Evolutionary conservation across 1,284 basidiomycete species (phyloP), one percentile per base, ranked within the genome.

Genomic region (Cerioporus squamosus): DNA sequence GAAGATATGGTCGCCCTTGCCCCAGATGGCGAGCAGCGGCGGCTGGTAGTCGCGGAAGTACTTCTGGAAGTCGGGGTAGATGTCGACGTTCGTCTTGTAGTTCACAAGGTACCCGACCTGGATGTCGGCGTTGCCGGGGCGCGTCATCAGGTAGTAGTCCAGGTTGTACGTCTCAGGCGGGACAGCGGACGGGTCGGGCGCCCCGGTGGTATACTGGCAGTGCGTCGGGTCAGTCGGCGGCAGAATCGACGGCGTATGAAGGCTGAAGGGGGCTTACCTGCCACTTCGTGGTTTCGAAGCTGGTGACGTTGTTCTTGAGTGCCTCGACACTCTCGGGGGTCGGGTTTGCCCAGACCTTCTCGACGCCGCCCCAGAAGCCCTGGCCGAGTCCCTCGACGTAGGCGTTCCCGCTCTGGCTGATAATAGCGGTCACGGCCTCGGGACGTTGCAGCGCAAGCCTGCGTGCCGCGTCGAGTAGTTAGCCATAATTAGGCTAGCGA

Each of bases 341-440:
- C 1, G 66, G 64, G 9, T 72, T 61, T 6, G 59, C 70, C 80
- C 79, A 81, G 51, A 72, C 77, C 18, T 59, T 53, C 33, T 69
- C 51, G 36, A 81, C 57, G 14, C 68, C 64, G 7, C 69, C 72
- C 79, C 80, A 82, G 61, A 78, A 78, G 0, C 55, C 64, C 33
- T 50, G 20, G 0, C 78, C 77, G 2, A 83, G 64, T 1, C 81
- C 81, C 33, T 77, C 79, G 4, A 70, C 70, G 60, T 79, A 83
- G 0, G 79, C 77, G 62, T 82, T 82, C 5, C 80, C 81, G 61
- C 80, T 82, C 68, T 83, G 81, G 0, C 74, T 65, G 55, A 82
- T 73, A 62, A 82, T 74, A 3, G 74, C 81, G 2, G 72, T 75
- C 61, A 83, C 71, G 4, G 72, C 70, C 7, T 75, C 66, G 0